Conservation (phyloP, 169 alveolate genomes). For the Eimeria acervulina region DNA sequence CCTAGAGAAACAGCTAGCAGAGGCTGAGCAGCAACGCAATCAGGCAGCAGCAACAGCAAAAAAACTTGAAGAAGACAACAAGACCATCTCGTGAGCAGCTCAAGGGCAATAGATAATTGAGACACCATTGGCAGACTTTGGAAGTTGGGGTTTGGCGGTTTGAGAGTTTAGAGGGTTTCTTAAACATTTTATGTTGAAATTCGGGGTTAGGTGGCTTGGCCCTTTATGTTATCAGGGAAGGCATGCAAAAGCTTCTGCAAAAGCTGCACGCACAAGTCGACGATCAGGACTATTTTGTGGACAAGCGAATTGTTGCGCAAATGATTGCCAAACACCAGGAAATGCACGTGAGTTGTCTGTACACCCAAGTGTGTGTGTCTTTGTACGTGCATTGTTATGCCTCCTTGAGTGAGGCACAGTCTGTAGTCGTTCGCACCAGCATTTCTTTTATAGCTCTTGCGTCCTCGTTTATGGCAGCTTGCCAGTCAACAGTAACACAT, state of each 20-base stretch:
- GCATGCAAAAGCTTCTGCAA: constrained; percentile 57
- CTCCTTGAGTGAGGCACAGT: not conserved
- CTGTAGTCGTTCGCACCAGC: not conserved
- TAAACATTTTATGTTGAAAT: not conserved
- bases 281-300: constrained; percentile 63
- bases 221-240: not conserved
- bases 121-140: not conserved
- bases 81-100: not conserved
- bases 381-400: not conserved
- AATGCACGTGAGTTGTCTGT: constrained; percentile 39
- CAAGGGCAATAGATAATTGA: not conserved
- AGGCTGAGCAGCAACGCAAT: not conserved
- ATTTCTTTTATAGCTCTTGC: not conserved
- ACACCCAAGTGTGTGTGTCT: not conserved
- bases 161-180: not conserved
- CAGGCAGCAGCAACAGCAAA: not conserved
- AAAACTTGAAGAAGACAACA: constrained; percentile 15
- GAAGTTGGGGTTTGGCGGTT: too few relatives aligned
- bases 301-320: constrained; percentile 44
- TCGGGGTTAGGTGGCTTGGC: not conserved
- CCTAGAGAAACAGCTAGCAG: not conserved
- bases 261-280: constrained; percentile 67
- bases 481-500: not conserved
- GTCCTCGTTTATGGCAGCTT: not conserved
- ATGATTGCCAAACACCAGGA: constrained; percentile 77